A percentile compares a stretch with the other conserved stretches of the same genome.
Evolutionary conservation across 805 yeast species (phyloP).

Genomic region (Candida coleopterorum): DNA sequence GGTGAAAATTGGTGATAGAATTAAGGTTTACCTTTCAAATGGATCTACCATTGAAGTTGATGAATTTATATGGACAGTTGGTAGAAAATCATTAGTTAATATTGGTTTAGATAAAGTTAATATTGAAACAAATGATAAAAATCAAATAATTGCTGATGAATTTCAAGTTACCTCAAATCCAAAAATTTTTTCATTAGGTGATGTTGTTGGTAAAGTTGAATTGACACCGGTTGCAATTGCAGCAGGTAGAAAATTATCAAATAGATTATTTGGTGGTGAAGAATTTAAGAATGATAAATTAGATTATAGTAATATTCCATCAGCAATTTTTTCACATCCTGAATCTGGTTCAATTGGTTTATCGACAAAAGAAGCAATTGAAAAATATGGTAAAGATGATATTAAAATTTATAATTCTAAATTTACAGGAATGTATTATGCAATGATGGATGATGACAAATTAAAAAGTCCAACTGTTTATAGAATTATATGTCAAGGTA

Average conservation of each 20-base stretch:
- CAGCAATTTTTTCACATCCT: conserved; percentile 97
- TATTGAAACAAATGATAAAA: conserved; percentile 54
- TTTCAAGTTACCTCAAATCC: conserved; percentile 75
- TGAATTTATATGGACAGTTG: conserved; percentile 87
- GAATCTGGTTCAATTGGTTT: conserved; percentile 95
- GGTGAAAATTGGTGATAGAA: conserved; percentile 27
- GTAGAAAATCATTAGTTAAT: conserved; percentile 73
- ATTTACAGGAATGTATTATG: conserved; percentile 90
- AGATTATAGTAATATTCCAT: conserved; percentile 83
- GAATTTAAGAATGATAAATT: conserved; percentile 71
- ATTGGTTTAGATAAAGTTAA: conserved; percentile 77
- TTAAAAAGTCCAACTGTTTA: conserved; percentile 84
- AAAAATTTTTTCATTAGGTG: conserved; percentile 83
- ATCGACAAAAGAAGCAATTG: conserved; percentile 71
- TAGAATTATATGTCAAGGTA: conserved; percentile 73
- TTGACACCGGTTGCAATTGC: conserved; percentile 98
- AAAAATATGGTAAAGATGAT: conserved; percentile 72
- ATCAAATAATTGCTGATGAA: conserved; percentile 76
- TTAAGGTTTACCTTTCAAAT: conserved; percentile 34
- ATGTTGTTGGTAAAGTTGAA: conserved; percentile 88
- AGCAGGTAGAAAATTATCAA: conserved; percentile 90
- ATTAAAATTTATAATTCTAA: conserved; percentile 77
- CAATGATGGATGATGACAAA: conserved; percentile 60
- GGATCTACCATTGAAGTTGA: conserved; percentile 55
- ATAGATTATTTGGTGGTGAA: conserved; percentile 82